phyloP scores from a whole-genome alignment of 2,329 filamentous ascomycete species.

The Fusarium redolens region DNA sequence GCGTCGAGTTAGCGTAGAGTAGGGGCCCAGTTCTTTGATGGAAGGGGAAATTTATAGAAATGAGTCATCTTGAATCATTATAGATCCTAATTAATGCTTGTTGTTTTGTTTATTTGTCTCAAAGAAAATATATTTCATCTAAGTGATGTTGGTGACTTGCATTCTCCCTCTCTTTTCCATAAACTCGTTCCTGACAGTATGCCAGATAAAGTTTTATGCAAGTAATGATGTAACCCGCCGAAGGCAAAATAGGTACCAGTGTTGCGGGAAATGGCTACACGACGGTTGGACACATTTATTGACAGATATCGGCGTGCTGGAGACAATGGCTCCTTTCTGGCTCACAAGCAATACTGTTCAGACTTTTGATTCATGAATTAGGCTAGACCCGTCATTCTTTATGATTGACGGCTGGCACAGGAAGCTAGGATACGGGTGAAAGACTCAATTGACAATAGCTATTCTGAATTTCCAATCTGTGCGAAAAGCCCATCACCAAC shows the following conservation, averaged over 20 bases:
- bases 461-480: not conserved
- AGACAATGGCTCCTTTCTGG: not conserved
- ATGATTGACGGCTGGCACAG: too few relatives aligned
- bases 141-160: too few relatives aligned
- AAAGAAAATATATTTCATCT: not conserved
- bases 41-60: not conserved
- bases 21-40: not conserved
- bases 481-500: not conserved
- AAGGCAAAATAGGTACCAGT: too few relatives aligned
- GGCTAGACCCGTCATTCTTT: not conserved
- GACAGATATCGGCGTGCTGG: too few relatives aligned
- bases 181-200: too few relatives aligned
- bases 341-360: not conserved
- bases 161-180: too few relatives aligned
- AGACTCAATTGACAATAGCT: not conserved
- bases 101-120: rapidly evolving
- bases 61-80: not conserved
- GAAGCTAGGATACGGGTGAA: not conserved
- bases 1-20: not conserved
- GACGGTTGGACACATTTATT: too few relatives aligned
- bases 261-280: too few relatives aligned
- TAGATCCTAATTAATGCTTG: not conserved
- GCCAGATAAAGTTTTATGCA: too few relatives aligned
- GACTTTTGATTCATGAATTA: not conserved
- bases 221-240: too few relatives aligned